Evolutionary conservation across 1,139 yeast genomes (phyloP), one percentile per base, ranked within the genome.

Genomic region (Kluyveromyces sp.): DNA sequence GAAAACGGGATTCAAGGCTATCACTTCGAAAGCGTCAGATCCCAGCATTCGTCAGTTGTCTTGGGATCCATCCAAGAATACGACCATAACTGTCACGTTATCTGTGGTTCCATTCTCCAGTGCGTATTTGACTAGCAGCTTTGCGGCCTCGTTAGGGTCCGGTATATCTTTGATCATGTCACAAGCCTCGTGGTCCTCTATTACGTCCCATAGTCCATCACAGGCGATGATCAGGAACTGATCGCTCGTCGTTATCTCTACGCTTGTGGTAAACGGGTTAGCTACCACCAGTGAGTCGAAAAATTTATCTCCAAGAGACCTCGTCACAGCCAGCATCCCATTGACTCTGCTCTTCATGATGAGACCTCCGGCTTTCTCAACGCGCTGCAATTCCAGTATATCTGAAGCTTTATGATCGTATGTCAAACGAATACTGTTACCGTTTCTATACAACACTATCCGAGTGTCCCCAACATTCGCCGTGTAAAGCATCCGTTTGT

Each of bases 361-460:
- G 31, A 92, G 67, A 0, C 98, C 98, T 2, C 98, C 98, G 3
- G 77, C 72, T 41, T 79, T 74, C 44, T 78, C 75, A 16, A 92
- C 82, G 50, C 98, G 73, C 52, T 75, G 77, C 47, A 82, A 76
- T 60, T 92, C 98, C 57, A 78, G 68, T 8, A 67, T 64, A 63
- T 94, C 99, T 2, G 86, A 75, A 1, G 96, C 96, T 63, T 92
- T 92, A 65, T 92, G 99, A 60, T 92, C 99, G 61, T 92, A 89
- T 1, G 95, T 78, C 37, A 92, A 70, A 42, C 98, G 71, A 51
- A 79, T 74, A 1, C 96, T 87, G 49, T 70, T 70, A 1, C 92
- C 94, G 18, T 70, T 70, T 43, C 96, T 77, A 56, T 76, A 82
- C 41, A 92, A 68, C 1, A 92, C 85, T 29, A 89, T 77, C 49